Base-by-base conservation (phyloP, 2,329 filamentous ascomycete species). In the Claviceps sp. region DNA sequence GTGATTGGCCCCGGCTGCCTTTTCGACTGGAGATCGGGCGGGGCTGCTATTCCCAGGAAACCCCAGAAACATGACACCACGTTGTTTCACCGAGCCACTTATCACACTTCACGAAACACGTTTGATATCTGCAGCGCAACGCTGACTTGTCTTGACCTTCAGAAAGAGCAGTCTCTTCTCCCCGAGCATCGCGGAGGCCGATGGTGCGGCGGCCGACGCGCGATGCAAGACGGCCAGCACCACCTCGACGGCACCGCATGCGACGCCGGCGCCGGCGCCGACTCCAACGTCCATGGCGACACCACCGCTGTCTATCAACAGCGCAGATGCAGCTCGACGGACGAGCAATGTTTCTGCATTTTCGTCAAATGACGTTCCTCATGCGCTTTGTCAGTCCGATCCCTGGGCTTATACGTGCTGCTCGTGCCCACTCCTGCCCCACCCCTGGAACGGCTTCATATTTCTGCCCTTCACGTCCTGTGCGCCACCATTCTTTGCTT, bases 111-210 rank as follows among this genome's bases (percentile, higher is more conserved):
- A 34, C 26, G 26, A 29, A 9, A 29, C 26, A 29, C 2, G 8
- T 29, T 29, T 29, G 26, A 29, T 29, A 29, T 29, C 26, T 29
- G 26, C 29, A 34, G 29, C 29, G 11, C 29, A 34, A 34, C 9
- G 29, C 29, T 34, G 29, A 34, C 29, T 34, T 34, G 29, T 34
- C 29, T 34, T 34, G 38, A 7, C 16, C 5, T 14, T n/a, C 38
- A 75, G 72, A 62, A 75, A 74, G 62, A n/a, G n/a, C n/a, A 70
- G 71, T 56, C 64, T 71, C 54, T 61, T 68, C 53, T 65, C 69
- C 45, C 62, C 68, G 40, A 68, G 64, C 57, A 63, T 65, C 52
- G 66, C 61, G 55, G 66, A 62, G 55, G 64, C 50, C 6, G 26
- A 64, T 51, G 57, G 58, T 39, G 54, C 56, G 46, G 61, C 64